Evolutionary conservation across 805 yeast genomes (phyloP).

Genomic region (Ascoidea asiatica): DNA sequence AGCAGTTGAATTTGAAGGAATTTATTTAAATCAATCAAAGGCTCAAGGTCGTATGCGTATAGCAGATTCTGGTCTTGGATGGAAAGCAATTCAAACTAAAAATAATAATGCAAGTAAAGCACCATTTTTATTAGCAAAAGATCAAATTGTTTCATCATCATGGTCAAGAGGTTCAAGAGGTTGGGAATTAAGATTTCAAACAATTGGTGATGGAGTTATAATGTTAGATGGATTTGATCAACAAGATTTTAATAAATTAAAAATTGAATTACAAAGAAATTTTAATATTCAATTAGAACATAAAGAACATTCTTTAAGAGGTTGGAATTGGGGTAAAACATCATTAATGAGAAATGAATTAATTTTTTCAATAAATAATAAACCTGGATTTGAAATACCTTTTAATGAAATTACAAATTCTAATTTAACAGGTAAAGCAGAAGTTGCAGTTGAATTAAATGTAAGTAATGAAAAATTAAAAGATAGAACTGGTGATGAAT

Average conservation of each 20-base stretch:
- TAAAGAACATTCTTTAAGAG: conserved; percentile 85
- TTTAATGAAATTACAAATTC: conserved; percentile 70
- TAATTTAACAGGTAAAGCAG: conserved; percentile 83
- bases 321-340: conserved; percentile 98
- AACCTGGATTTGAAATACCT: conserved; percentile 87
- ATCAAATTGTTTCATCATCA: conserved; percentile 61
- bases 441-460: conserved; percentile 81
- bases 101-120: conserved; percentile 35
- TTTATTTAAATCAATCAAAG: conserved; percentile 78
- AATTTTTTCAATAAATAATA: conserved; percentile 71
- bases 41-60: conserved; percentile 82
- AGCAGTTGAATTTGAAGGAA: conserved; percentile 74
- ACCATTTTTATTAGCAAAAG: conserved; percentile 83
- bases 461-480: conserved; percentile 34
- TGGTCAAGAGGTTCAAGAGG: conserved; percentile 96
- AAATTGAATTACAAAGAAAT: conserved; percentile 70
- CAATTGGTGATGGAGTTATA: conserved; percentile 77
- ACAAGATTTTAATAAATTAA: conserved; percentile 69
- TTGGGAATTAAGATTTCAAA: conserved; percentile 76
- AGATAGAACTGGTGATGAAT: conserved; percentile 80
- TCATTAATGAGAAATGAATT: conserved; percentile 89
- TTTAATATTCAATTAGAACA: conserved; percentile 65
- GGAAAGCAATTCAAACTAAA: conserved; percentile 59
- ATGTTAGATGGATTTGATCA: conserved; percentile 85
- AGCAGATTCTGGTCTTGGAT: conserved; percentile 94